Base-by-base conservation (phyloP, 164 flowering plant genomes). In the Dillenia turbinata region DNA sequence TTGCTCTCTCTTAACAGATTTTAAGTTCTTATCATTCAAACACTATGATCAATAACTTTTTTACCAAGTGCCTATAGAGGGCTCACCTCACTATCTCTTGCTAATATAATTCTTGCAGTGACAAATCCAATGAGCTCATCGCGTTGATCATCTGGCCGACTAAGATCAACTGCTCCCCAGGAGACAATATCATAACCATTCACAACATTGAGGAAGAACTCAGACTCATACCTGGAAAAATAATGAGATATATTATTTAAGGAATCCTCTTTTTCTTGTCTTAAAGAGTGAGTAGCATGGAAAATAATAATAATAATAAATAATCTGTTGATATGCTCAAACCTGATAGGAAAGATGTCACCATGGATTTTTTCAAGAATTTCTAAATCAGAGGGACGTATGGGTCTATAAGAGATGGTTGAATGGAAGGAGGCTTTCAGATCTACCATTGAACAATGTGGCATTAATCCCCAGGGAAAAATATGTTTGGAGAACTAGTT, bases 81-180 rank as follows among this genome's bases (percentile, higher is more conserved):
- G 47, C 83, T 52, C 69, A 94, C 99, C 88, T 94, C 99, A 65
- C 90, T 91, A 47, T 91, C 97, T 71, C 70, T 82, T 46, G 97
- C 93, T 59, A 75, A 40, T 64, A 91, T 78, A 71, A 79, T 74
- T 22, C 90, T 77, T 45, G 95, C 92, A 22, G 99, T 92, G 49
- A 94, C 88, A 83, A 94, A 94, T 65, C 99, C 99, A 73, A 94
- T 79, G 47, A 92, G 90, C 68, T 94, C 93, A 60, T 88, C 92
- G 74, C 75, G 66, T 63, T 72, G 77, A 51, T 71, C 79, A 69
- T 78, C 70, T 15, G 89, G 79, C 50, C 86, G 81, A 67, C 83
- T 86, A 44, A 78, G 74, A 71, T 94, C 99, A 75, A 94, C 94
- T 66, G 94, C 99, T 47, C 83, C 97, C 99, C 99, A 94, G 4